Evolutionary conservation across 495 filamentous ascomycete species (phyloP).

Genomic region (Trichocladium antarcticum): DNA sequence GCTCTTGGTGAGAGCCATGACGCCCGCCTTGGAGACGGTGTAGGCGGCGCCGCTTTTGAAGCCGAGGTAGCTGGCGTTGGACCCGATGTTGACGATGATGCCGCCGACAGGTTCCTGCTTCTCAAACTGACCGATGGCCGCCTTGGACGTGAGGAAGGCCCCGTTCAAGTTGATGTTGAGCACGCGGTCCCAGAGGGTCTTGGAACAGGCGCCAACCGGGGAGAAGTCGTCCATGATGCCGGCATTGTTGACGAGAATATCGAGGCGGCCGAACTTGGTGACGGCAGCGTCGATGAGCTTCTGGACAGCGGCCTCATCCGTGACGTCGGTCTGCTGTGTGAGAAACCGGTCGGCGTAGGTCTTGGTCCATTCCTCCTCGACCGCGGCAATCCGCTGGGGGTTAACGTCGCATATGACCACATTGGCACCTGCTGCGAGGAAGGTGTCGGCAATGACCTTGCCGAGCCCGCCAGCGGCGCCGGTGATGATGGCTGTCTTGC

Average conservation of each 20-base stretch:
- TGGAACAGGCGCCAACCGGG: conserved; percentile 41
- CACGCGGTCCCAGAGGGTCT: conserved; percentile 45
- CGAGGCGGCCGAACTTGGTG: conserved; percentile 33
- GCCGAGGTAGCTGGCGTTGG: conserved; percentile 25
- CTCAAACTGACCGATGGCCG: conserved; percentile 38
- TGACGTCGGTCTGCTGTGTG: conserved; percentile 26
- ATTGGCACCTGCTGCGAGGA: conserved; percentile 32
- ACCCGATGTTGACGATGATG: conserved; percentile 42
- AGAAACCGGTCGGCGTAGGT: conserved; percentile 22
- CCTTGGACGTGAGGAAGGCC: conserved; percentile 42
- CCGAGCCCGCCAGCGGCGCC: conserved; percentile 36
- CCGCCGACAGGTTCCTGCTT: conserved; percentile 26
- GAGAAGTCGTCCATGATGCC: conserved; percentile 45
- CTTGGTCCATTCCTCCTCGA: conserved; percentile 21
- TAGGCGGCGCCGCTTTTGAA: conserved; percentile 42
- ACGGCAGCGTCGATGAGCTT: conserved; percentile 26
- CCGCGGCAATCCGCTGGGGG: conserved; percentile 27
- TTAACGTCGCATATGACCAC: conserved; percentile 40
- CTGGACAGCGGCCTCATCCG: conserved; percentile 28
- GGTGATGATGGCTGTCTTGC: conserved; percentile 36
- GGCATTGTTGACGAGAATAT: conserved; percentile 43
- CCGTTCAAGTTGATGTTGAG: conserved; percentile 51
- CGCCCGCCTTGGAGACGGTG: conserved; percentile 43
- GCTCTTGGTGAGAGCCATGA: conserved; percentile 52
- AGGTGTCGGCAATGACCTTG: conserved; percentile 29